phyloP scores from a whole-genome alignment of 2,329 filamentous ascomycete genomes.

The Microsporum canis region DNA sequence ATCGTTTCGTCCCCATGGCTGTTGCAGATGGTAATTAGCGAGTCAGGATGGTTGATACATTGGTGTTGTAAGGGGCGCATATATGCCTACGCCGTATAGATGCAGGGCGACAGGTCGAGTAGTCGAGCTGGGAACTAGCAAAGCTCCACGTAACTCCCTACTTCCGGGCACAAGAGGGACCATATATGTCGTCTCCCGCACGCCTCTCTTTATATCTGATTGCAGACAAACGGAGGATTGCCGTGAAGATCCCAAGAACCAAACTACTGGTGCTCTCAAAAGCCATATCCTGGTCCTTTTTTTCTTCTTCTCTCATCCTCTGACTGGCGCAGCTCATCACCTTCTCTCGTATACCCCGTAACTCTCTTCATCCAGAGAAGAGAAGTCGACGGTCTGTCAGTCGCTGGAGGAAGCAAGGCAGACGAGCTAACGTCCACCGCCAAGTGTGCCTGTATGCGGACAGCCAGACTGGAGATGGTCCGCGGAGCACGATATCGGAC shows the following conservation, averaged over 20 bases:
- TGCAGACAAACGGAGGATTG: neutral
- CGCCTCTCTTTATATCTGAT: neutral
- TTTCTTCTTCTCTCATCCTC: neutral
- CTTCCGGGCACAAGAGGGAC: neutral
- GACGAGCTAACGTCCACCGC: neutral
- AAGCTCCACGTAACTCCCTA: neutral
- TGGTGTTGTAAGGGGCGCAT: neutral
- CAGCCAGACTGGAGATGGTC: neutral
- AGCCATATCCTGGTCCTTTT: neutral
- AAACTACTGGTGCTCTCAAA: neutral
- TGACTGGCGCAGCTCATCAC: neutral
- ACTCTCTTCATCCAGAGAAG: neutral
- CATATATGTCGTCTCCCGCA: neutral
- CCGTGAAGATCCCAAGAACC: slow-evolving; percentile 1
- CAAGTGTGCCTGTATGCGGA: neutral
- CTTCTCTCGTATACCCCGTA: neutral
- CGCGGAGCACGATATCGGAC: neutral
- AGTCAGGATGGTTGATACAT: neutral
- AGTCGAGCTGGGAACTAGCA: neutral
- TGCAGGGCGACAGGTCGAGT: neutral
- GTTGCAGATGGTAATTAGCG: neutral
- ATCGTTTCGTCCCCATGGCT: neutral
- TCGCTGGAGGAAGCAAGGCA: neutral
- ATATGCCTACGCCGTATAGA: neutral
- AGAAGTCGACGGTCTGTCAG: neutral